A percentile compares a stretch with the other conserved stretches of the same genome.
phyloP scores from a whole-genome alignment of 306 rosid genomes.

The Canavalia ensiformis region DNA sequence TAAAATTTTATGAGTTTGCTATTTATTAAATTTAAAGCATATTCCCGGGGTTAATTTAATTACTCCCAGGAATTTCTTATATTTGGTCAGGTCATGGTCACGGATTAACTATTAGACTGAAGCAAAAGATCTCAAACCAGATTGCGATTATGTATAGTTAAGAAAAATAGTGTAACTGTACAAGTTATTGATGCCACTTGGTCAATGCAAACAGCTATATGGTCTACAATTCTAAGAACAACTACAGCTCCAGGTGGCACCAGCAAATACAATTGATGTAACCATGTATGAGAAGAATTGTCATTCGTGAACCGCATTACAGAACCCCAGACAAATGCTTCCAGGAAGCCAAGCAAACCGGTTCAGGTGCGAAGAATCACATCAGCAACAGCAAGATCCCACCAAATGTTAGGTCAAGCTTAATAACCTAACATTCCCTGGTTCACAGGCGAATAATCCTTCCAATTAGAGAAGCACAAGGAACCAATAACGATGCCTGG shows the following conservation, averaged over 20 bases:
- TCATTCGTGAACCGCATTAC: conserved; percentile 49
- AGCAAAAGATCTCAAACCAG: conserved; percentile 39
- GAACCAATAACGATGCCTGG: conserved; percentile 19
- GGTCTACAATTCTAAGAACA: conserved; percentile 46
- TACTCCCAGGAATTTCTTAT: not conserved
- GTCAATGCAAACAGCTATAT: conserved; percentile 41
- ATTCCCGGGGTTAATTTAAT: not conserved
- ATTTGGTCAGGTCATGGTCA: not conserved
- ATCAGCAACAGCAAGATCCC: conserved; percentile 47
- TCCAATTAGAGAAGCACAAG: conserved; percentile 12
- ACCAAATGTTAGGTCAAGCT: conserved; percentile 36
- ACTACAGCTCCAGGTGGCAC: conserved; percentile 49
- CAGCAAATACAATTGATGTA: conserved; percentile 55
- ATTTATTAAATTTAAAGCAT: not conserved
- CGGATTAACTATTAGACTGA: not conserved
- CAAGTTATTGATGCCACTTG: conserved; percentile 57
- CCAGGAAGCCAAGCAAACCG: conserved; percentile 28
- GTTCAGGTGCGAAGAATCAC: conserved; percentile 47
- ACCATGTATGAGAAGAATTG: conserved; percentile 57
- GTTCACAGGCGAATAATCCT: conserved; percentile 42
- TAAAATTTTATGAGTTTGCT: not conserved
- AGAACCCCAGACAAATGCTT: conserved; percentile 38
- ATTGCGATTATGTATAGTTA: conserved; percentile 47
- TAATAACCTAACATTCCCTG: conserved; percentile 38
- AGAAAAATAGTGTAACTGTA: conserved; percentile 61